These are phyloP conservation scores for Haberlea rhodopensis DNA, from an alignment of 257 asterid species.

Conservation along the genomic window DNA sequence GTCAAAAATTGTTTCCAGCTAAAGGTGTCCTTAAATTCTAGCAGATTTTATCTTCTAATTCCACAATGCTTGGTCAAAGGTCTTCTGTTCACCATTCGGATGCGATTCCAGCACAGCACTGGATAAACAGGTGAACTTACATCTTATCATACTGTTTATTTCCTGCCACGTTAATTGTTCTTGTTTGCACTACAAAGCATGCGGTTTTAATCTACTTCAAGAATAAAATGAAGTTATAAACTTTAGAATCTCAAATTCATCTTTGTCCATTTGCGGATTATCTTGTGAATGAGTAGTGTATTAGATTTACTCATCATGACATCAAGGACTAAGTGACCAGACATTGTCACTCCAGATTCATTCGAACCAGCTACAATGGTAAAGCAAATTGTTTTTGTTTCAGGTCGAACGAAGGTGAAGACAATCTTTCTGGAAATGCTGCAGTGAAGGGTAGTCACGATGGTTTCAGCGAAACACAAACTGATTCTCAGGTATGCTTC, in stretches of 20 bases:
- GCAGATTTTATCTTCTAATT: slow-evolving; percentile 67
- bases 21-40: slow-evolving; percentile 41
- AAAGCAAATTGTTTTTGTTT: slow-evolving; percentile 15
- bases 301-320: not conserved
- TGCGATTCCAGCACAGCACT: slow-evolving; percentile 55
- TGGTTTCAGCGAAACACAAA: slow-evolving; percentile 85
- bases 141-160: slow-evolving; percentile 11
- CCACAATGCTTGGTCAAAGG: slow-evolving; percentile 59
- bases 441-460: slow-evolving; percentile 45
- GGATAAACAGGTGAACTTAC: slow-evolving; percentile 63
- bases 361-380: not conserved
- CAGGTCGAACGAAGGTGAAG: slow-evolving; percentile 65
- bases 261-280: slow-evolving; percentile 8
- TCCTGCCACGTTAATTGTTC: not conserved
- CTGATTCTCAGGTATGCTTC: slow-evolving; percentile 83
- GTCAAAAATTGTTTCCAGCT: slow-evolving; percentile 21
- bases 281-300: not conserved
- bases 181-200: slow-evolving; percentile 21
- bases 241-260: slow-evolving; percentile 15
- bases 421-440: slow-evolving; percentile 38
- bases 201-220: slow-evolving; percentile 17
- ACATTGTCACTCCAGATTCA: not conserved
- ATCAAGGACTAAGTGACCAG: slow-evolving; percentile 1
- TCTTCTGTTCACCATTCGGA: slow-evolving; percentile 44
- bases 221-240: slow-evolving; percentile 14